A percentile compares a stretch with the other conserved stretches of the same genome.
Conservation (phyloP, 2,329 filamentous ascomycete species). For the Akanthomyces muscarius region DNA sequence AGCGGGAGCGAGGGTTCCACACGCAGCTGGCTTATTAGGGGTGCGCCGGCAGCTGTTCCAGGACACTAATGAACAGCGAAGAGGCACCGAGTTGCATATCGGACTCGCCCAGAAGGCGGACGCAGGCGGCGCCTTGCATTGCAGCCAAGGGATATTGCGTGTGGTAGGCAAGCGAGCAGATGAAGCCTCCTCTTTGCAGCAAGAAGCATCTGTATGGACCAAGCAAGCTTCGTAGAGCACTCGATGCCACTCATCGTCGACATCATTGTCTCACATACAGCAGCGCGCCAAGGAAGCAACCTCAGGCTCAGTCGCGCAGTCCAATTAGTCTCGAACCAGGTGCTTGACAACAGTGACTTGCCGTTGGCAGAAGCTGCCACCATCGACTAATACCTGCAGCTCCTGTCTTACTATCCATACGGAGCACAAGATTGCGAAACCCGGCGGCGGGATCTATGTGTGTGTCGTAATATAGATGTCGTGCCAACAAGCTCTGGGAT, state of each 20-base stretch:
- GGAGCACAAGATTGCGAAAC: neutral
- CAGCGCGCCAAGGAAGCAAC: neutral
- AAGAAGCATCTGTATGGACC: neutral
- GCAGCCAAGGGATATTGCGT: neutral
- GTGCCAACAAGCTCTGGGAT: neutral
- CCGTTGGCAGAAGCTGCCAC: neutral
- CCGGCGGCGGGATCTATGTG: neutral
- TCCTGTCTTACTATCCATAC: neutral
- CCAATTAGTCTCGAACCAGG: neutral
- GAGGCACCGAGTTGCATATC: neutral
- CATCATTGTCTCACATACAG: neutral
- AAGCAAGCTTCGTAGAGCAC: neutral
- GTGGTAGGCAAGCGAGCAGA: neutral
- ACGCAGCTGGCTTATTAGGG: neutral
- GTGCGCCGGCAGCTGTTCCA: neutral
- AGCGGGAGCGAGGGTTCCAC: neutral
- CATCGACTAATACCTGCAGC: conserved; percentile 2
- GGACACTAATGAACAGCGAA: neutral
- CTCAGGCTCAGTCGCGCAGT: neutral
- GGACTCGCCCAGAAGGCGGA: neutral
- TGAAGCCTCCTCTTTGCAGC: neutral
- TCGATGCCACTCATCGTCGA: neutral
- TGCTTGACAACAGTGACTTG: neutral
- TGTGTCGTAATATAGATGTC: conserved; percentile 2
- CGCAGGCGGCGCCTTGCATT: neutral